phyloP scores from a whole-genome alignment of 306 rosid genomes.

The Cicer cuneatum region DNA sequence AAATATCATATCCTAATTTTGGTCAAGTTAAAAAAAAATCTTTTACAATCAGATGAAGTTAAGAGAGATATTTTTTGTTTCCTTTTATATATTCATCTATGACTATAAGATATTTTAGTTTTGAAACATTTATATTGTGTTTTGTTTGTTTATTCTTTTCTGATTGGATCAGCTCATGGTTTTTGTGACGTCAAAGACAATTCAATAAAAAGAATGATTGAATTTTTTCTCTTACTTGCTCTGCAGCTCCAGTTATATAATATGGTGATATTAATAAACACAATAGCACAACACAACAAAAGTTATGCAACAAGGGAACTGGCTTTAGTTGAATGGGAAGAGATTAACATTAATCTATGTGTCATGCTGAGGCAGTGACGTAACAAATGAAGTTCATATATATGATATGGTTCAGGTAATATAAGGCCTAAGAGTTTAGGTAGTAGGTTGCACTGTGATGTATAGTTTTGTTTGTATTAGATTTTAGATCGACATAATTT shows the following conservation, averaged over 20 bases:
- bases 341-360: conserved; percentile 37
- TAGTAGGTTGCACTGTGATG: conserved; percentile 23
- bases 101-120: conserved; percentile 10
- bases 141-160: conserved; percentile 15
- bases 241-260: conserved; percentile 8
- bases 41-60: conserved; percentile 1
- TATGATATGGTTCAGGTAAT: conserved; percentile 44
- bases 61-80: conserved; percentile 28
- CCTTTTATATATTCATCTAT: neutral
- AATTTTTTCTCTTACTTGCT: conserved; percentile 21
- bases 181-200: conserved; percentile 52
- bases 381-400: conserved; percentile 34
- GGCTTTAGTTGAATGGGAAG: conserved; percentile 6
- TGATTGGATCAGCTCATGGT: conserved; percentile 39
- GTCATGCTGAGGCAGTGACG: conserved; percentile 43
- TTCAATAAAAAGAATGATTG: neutral
- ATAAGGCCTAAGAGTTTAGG: conserved; percentile 13
- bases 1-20: conserved; percentile 15
- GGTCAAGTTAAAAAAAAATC: conserved; percentile 40
- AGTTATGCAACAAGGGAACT: conserved; percentile 7
- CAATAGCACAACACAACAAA: conserved; percentile 39
- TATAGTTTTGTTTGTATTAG: neutral
- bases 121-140: neutral
- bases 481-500: conserved; percentile 3
- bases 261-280: neutral